Evolutionary conservation across 176 grass and related monocot species (phyloP), one percentile per base, ranked within the genome.

Genomic region (Cenchrus purpureus): DNA sequence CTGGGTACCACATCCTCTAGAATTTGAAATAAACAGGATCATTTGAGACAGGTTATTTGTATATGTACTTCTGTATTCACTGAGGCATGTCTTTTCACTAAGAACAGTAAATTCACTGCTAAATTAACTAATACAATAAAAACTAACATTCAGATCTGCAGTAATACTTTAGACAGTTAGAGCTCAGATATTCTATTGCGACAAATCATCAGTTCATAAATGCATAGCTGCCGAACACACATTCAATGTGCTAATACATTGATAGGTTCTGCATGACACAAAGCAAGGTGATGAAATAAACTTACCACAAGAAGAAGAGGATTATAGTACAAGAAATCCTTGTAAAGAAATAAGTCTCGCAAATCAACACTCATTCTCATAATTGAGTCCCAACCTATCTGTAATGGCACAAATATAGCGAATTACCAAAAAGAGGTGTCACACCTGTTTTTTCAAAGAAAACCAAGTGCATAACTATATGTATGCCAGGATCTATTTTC

Each of bases 291-390:
- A 63, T 28, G n/a, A 79, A 52, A 65, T 28, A 78, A 53, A 91
- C 88, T 79, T 76, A 99, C 97, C 88, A 94, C 91, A 64, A 99
- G 92, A 90, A 99, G 90, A 48, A 99, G 91, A 81, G 97, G 90
- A 83, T 99, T 99, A 67, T 94, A 99, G 85, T 99, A 99, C 40
- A 99, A 89, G 84, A 99, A 99, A 51, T 90, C 80, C 92, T 99
- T 94, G 2, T 99, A 99, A 14, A 99, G 84, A 90, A 99, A 99
- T 37, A 99, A 76, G 80, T 96, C 91, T 42, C 87, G 88, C 53
- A 96, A 87, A 80, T 99, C 94, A 77, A 68, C 92, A 89, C 90
- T 99, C 97, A 99, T 99, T 70, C 91, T 92, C 91, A 89, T 92
- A 62, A 99, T 91, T 19, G 94, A 99, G 84, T 92, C 22, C 22